These are phyloP conservation scores for Backusella luteola DNA, from an alignment of 192 early-diverging fungal species.

Conservation along the genomic window DNA sequence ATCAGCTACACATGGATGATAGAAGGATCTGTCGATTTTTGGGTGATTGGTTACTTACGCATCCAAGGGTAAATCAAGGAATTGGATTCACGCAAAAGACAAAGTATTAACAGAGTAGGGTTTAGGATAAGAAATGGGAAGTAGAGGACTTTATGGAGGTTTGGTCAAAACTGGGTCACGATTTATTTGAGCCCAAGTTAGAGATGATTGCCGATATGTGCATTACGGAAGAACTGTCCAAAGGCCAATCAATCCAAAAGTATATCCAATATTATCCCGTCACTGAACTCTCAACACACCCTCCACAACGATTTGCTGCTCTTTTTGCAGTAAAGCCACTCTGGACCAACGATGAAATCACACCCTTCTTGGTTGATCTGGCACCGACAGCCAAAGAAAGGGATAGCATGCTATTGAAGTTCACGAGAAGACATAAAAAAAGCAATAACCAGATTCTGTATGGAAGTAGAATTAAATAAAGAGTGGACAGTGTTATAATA, in stretches of 20 bases:
- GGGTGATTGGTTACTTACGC: constrained; percentile 18
- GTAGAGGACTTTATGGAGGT: constrained; percentile 41
- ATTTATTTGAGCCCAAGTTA: constrained; percentile 34
- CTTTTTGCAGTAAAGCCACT: constrained; percentile 43
- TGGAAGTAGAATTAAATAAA: constrained; percentile 44
- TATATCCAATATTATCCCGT: constrained; percentile 44
- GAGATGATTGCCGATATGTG: neutral
- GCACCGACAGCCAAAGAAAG: constrained; percentile 46
- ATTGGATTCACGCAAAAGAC: neutral
- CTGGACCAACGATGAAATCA: constrained; percentile 47
- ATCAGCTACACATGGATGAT: constrained; percentile 15
- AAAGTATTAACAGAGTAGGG: neutral
- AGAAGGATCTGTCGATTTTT: constrained; percentile 23
- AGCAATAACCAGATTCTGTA: constrained; percentile 33
- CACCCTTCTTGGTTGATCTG: constrained; percentile 45
- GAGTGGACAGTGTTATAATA: too few species aligned
- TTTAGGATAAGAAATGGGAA: constrained; percentile 40
- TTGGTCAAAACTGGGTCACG: constrained; percentile 38
- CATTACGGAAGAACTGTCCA: constrained; percentile 13
- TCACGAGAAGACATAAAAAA: constrained; percentile 42
- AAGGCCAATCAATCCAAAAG: constrained; percentile 7
- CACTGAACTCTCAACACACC: constrained; percentile 38
- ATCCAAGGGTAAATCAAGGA: constrained; percentile 14
- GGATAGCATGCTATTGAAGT: constrained; percentile 45
- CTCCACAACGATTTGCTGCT: constrained; percentile 39